phyloP scores from a whole-genome alignment of 164 flowering plant species.

The Akebia trifoliata region DNA sequence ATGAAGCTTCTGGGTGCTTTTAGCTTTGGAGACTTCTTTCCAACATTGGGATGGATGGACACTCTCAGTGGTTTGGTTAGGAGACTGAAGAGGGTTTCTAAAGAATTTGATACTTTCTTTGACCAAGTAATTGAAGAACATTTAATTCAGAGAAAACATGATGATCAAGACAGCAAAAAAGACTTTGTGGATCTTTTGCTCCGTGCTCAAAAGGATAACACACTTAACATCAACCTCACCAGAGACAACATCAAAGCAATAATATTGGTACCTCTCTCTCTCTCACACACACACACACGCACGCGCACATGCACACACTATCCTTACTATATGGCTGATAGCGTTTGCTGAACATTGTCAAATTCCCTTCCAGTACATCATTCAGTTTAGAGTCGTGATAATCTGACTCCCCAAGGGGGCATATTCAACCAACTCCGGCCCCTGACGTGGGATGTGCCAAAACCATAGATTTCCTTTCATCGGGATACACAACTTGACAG shows the following conservation, averaged over 20 bases:
- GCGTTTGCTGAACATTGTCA: too few species aligned
- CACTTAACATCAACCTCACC: not conserved
- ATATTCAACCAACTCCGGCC: too few species aligned
- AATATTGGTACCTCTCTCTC: not conserved
- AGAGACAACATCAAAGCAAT: not conserved
- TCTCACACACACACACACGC: not conserved
- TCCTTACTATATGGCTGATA: not conserved
- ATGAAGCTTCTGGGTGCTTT: not conserved
- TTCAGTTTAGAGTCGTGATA: too few species aligned
- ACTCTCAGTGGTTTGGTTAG: not conserved
- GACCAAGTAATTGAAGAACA: not conserved
- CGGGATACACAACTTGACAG: too few species aligned
- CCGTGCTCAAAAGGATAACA: not conserved
- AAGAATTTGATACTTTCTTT: constrained; percentile 1
- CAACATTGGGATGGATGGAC: constrained; percentile 5
- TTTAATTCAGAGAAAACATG: not conserved
- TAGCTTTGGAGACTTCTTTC: not conserved
- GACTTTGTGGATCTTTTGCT: not conserved
- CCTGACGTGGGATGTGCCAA: too few species aligned
- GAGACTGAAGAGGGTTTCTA: not conserved
- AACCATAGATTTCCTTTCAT: too few species aligned
- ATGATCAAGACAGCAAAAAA: not conserved
- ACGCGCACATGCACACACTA: not conserved
- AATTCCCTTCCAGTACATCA: not conserved
- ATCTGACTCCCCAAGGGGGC: too few species aligned